Percentiles rank a stretch among this genome's conserved stretches.
Conservation (phyloP, 257 asterid genomes). For the Sherardia arvensis region DNA sequence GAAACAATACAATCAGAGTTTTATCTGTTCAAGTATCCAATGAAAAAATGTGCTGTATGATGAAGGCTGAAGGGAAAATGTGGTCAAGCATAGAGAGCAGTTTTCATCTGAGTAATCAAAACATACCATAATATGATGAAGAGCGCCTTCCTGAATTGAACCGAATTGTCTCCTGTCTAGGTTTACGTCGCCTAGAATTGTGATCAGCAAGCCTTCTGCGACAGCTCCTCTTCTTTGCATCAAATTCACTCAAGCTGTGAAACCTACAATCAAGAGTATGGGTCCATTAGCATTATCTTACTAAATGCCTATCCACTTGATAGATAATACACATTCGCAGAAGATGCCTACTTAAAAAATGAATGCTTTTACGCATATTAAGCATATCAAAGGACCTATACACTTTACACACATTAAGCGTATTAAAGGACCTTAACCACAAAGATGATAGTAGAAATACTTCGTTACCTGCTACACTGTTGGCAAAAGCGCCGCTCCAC, state of each 20-base stretch:
- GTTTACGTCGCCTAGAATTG: slow-evolving; percentile 90
- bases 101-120: background rate
- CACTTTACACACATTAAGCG: too few relatives aligned
- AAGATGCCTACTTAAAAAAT: background rate
- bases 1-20: background rate
- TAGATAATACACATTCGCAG: background rate
- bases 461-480: slow-evolving; percentile 91
- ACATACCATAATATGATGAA: slow-evolving; percentile 56
- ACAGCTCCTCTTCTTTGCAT: slow-evolving; percentile 91
- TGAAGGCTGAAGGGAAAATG: background rate
- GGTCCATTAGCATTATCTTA: slow-evolving; percentile 2
- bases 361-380: background rate
- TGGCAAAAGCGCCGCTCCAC: slow-evolving; percentile 86
- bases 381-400: too few relatives aligned
- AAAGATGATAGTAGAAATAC: background rate
- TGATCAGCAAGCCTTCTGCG: slow-evolving; percentile 87
- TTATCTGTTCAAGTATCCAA: background rate
- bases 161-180: slow-evolving; percentile 58
- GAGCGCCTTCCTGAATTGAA: slow-evolving; percentile 50
- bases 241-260: slow-evolving; percentile 77
- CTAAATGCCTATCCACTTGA: background rate
- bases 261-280: slow-evolving; percentile 44
- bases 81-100: background rate
- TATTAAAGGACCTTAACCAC: slow-evolving; percentile 1
- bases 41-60: background rate